A percentile compares a stretch with the other conserved stretches of the same genome.
Conservation (phyloP, 1,284 basidiomycete species). For the Ganoderma meredithae region DNA sequence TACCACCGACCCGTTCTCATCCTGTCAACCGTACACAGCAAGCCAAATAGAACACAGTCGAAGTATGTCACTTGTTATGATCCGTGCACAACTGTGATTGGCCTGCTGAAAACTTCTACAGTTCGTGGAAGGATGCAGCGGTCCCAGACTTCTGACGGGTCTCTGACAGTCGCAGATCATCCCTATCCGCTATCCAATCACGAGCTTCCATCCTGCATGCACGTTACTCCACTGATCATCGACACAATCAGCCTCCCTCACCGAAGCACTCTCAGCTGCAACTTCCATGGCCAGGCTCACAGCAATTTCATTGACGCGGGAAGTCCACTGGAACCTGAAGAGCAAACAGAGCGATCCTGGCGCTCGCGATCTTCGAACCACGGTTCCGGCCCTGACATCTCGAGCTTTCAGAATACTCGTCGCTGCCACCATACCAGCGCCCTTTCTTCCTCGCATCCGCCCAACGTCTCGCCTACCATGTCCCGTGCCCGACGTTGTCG, state of each 20-base stretch:
- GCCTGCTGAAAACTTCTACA: background rate
- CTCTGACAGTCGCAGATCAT: background rate
- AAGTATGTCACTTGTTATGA: background rate
- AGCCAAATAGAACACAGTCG: background rate
- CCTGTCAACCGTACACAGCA: background rate
- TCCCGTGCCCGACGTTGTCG: too few relatives aligned
- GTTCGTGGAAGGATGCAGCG: background rate
- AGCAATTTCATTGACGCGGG: background rate
- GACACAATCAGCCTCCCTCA: background rate
- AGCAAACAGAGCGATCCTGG: too few relatives aligned
- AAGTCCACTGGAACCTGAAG: background rate
- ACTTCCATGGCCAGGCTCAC: background rate
- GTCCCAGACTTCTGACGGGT: background rate
- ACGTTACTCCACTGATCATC: background rate
- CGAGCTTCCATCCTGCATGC: background rate
- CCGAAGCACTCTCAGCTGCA: background rate
- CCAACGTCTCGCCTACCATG: too few relatives aligned
- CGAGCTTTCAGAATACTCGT: too few relatives aligned
- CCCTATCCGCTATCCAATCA: background rate
- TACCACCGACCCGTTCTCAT: background rate
- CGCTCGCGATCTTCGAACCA: too few relatives aligned
- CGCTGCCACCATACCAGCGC: too few relatives aligned
- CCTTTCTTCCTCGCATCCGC: too few relatives aligned
- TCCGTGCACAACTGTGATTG: background rate
- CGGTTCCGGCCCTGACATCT: too few relatives aligned